Base-by-base conservation (phyloP, 108 stramenopile species). In the Aurantiochytrium sp. region DNA sequence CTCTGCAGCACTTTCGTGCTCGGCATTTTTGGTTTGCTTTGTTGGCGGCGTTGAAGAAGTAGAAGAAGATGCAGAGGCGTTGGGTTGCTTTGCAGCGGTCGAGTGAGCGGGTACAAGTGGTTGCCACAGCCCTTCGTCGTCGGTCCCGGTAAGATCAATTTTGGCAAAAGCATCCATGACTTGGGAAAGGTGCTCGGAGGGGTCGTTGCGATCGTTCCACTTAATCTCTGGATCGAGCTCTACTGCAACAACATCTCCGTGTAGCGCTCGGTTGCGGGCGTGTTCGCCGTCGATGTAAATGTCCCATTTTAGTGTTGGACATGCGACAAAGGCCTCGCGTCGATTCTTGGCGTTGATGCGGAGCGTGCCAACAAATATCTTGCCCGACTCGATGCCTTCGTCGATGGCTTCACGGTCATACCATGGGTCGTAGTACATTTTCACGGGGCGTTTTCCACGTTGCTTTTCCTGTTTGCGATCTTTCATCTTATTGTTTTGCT, bases 181-280 rank as follows among this genome's bases (percentile, higher is more conserved):
- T 8, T 14, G 8, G 64, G 64, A 69, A 18, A 69, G 64, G 25
- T 69, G 25, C n/a, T 47, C 51, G 28, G 49, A n/a, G 18, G 49
- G 23, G 6, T 53, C 76, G 6, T 47, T 83, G 76, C 76, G 44
- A 25, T 53, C 71, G 16, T 55, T 12, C 90, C 90, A 90, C 3
- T 12, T 8, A 3, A 71, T 49, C 55, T 55, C 43, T 0, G 90
- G 42, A 19, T 94, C 44, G 12, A 98, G 59, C 89, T 96, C 94
- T 16, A 98, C 95, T 93, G 93, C 97, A 5, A 98, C 96, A 19
- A 88, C 72, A 91, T 98, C 96, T 0, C 96, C 96, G 93, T 97
- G 94, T 58, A 97, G 88, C 0, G 96, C 96, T 16, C 97, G 92
- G 90, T 98, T 98, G 12, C 95, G 92, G 58, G 92, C 92, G 53